These are phyloP conservation scores for Ascoidea rubescens DNA, from an alignment of 805 yeast genomes.

Conservation along the genomic window DNA sequence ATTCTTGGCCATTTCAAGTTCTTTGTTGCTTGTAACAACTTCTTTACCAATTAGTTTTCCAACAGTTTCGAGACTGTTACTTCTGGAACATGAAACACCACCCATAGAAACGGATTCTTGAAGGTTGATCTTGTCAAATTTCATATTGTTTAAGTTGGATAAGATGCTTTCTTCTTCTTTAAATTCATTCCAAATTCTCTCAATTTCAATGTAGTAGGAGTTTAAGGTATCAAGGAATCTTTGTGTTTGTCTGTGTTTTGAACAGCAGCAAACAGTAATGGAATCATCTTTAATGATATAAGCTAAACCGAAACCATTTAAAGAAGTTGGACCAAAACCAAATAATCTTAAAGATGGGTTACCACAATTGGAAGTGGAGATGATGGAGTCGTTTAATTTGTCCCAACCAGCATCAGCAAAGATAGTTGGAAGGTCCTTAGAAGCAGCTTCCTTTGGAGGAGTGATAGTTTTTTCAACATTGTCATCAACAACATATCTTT, in stretches of 20 bases:
- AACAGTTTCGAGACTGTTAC: slow-evolving; percentile 8
- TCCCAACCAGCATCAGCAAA: slow-evolving; percentile 88
- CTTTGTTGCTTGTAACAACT: slow-evolving; percentile 14
- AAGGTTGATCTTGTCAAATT: background rate
- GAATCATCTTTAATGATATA: slow-evolving; percentile 75
- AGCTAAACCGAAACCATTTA: slow-evolving; percentile 89
- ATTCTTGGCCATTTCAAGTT: slow-evolving; percentile 21
- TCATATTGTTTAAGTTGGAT: background rate
- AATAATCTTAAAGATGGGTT: slow-evolving; percentile 76
- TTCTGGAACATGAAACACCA: slow-evolving; percentile 11
- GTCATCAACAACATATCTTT: slow-evolving; percentile 30
- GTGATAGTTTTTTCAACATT: slow-evolving; percentile 13
- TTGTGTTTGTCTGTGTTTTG: slow-evolving; percentile 79
- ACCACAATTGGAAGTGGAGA: slow-evolving; percentile 85
- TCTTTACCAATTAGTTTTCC: slow-evolving; percentile 13
- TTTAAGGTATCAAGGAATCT: slow-evolving; percentile 60
- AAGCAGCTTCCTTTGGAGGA: slow-evolving; percentile 11
- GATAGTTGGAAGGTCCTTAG: slow-evolving; percentile 45
- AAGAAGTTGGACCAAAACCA: slow-evolving; percentile 85
- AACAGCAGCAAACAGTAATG: slow-evolving; percentile 67
- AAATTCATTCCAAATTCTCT: slow-evolving; percentile 27
- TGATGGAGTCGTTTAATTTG: slow-evolving; percentile 60
- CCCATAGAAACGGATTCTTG: slow-evolving; percentile 8
- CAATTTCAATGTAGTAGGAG: slow-evolving; percentile 47
- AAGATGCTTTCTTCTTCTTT: slow-evolving; percentile 3